Evolutionary conservation across 306 rosid genomes (phyloP), one percentile per base, ranked within the genome.

Genomic region (Vicia faba): DNA sequence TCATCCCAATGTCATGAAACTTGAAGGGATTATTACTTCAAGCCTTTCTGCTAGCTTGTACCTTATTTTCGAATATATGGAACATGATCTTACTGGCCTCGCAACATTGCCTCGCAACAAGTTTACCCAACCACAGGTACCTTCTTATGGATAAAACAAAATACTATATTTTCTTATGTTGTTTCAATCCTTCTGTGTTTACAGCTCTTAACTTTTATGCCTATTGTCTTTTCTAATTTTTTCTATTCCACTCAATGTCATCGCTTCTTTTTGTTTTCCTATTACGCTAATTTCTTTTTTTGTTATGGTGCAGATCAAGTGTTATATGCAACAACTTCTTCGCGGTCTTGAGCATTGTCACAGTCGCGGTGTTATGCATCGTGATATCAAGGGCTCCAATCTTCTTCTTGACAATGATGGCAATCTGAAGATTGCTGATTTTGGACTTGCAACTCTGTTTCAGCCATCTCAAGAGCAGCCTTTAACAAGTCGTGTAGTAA

Each of bases 1-100:
- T 79, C 97, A 91, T 84, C 97, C 96, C 40, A 91, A 91, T 83
- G 84, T 91, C 68, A 88, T 91, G 95, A 91, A 88, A 79, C 97
- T 91, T 64, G 86, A 88, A 86, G 91, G 97, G 63, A 81, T 88
- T 51, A 91, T 91, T 38, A 86, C 97, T 48, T 91, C 97, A 11
- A 84, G 80, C 79, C 85, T 81, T 53, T 91, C 97, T 11, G 95
- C 92, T 59, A 91, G 95, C 82, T 74, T 91, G 49, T 91, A 88
- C 82, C 92, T 88, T 66, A 57, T 91, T 60, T 91, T 91, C 81
- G 97, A 91, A 70, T 88, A 88, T 20, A 91, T 91, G 97, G 97
- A 91, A 48, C 95, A 91, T 72, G 97, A 91, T 76, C 97, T 91
- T 64, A 72, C 89, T 0, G 97, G 95, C 51, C 87, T 91, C 70